Percentiles rank a stretch among this genome's conserved stretches.
Evolutionary conservation across 352 stramenopile genomes (phyloP).

Genomic region (Albugo laibachii): DNA sequence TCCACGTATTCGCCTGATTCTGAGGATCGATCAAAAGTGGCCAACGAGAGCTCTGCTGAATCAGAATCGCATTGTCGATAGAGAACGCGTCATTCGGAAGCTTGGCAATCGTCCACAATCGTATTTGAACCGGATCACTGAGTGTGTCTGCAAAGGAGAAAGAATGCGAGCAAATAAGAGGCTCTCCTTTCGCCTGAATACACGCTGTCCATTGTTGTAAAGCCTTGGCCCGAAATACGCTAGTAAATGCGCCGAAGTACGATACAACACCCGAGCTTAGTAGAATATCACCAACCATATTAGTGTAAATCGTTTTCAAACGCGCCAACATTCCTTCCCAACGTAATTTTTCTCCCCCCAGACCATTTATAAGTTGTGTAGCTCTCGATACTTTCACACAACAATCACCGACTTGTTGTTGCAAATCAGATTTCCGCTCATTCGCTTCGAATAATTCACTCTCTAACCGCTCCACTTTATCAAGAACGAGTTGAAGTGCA

Average conservation of each 20-base stretch:
- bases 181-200: slow-evolving; percentile 20
- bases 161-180: slow-evolving; percentile 63
- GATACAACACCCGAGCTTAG: slow-evolving; percentile 85
- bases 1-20: slow-evolving; percentile 87
- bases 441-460: slow-evolving; percentile 77
- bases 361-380: slow-evolving; percentile 84
- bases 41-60: slow-evolving; percentile 82
- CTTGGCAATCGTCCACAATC: slow-evolving; percentile 87
- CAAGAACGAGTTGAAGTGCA: slow-evolving; percentile 80
- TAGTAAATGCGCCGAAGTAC: slow-evolving; percentile 87
- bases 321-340: slow-evolving; percentile 83
- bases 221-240: slow-evolving; percentile 79
- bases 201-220: slow-evolving; percentile 62
- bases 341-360: slow-evolving; percentile 85
- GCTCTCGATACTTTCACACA: slow-evolving; percentile 82
- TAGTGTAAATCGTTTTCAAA: slow-evolving; percentile 76
- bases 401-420: slow-evolving; percentile 85
- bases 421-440: slow-evolving; percentile 82
- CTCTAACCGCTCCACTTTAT: slow-evolving; percentile 82
- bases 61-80: slow-evolving; percentile 91
- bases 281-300: slow-evolving; percentile 86
- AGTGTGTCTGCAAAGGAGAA: slow-evolving; percentile 77
- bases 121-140: slow-evolving; percentile 84
- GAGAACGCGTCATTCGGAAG: slow-evolving; percentile 89
- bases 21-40: slow-evolving; percentile 95